Percentiles rank a stretch among this genome's conserved stretches.
These are phyloP conservation scores for Globisporangium recalcitrans DNA, from an alignment of 352 stramenopile species.

Conservation along the genomic window DNA sequence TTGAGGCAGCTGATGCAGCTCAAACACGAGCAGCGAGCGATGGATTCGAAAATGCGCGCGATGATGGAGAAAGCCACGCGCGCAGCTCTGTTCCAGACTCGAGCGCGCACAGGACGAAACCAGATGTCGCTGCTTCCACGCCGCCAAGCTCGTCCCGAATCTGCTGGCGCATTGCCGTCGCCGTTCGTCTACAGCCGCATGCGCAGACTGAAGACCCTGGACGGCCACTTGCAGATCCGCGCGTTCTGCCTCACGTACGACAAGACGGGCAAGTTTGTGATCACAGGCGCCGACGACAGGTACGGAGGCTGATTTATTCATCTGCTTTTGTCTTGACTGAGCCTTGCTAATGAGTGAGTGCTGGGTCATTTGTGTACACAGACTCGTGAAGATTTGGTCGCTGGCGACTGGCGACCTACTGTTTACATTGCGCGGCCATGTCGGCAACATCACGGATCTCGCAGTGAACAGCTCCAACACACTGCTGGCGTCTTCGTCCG, in stretches of 20 bases:
- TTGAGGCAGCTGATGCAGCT: conserved; percentile 72
- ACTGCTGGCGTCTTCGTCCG: conserved; percentile 79
- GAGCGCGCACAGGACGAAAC: conserved; percentile 46
- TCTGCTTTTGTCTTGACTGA: conserved; percentile 4
- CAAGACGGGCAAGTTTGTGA: conserved; percentile 92
- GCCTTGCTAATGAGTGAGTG: not conserved
- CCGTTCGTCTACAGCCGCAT: conserved; percentile 75
- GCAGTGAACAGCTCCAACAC: conserved; percentile 81
- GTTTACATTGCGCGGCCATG: conserved; percentile 80
- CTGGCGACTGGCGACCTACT: conserved; percentile 76
- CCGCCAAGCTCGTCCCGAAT: conserved; percentile 39
- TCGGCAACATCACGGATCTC: conserved; percentile 88
- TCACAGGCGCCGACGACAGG: conserved; percentile 96
- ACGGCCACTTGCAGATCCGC: conserved; percentile 91
- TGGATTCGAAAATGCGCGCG: conserved; percentile 29
- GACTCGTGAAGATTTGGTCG: conserved; percentile 96
- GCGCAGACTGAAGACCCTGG: conserved; percentile 83
- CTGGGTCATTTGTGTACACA: conserved; percentile 15
- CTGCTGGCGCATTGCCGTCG: conserved; percentile 32
- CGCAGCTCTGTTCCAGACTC: conserved; percentile 43
- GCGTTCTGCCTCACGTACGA: conserved; percentile 97
- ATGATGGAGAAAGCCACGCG: conserved; percentile 36
- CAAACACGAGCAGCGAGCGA: conserved; percentile 31
- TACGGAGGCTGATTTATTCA: no score
- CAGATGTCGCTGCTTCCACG: conserved; percentile 46